Conservation (phyloP, 2,329 filamentous ascomycete genomes). For the Penicillium sp. region DNA sequence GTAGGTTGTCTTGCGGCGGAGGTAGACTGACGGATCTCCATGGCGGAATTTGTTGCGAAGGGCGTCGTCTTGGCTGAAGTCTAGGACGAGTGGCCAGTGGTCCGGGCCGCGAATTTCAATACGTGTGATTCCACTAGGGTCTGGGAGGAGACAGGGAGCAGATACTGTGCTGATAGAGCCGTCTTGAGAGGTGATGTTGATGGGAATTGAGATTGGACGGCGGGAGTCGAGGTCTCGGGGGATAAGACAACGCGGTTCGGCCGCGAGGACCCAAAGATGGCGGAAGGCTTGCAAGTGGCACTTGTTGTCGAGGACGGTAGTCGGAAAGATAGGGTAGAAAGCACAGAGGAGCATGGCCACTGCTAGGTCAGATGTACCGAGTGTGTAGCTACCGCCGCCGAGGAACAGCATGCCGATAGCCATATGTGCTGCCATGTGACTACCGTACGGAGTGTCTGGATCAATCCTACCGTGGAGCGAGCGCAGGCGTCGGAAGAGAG, state of each 20-base stretch:
- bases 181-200: slow-evolving; percentile 61
- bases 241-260: slow-evolving; percentile 84
- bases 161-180: slow-evolving; percentile 37
- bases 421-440: slow-evolving; percentile 87
- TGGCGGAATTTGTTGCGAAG: slow-evolving; percentile 63
- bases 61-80: slow-evolving; percentile 63
- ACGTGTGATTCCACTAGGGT: slow-evolving; percentile 38
- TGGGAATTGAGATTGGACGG: slow-evolving; percentile 70
- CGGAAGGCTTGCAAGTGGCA: slow-evolving; percentile 94
- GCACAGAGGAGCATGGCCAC: slow-evolving; percentile 82
- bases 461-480: slow-evolving; percentile 85
- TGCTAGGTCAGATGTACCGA: slow-evolving; percentile 83
- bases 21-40: slow-evolving; percentile 68
- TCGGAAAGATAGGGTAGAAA: slow-evolving; percentile 92
- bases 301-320: slow-evolving; percentile 85
- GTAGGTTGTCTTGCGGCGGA: slow-evolving; percentile 67
- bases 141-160: slow-evolving; percentile 58
- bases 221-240: slow-evolving; percentile 82
- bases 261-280: slow-evolving; percentile 94
- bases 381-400: slow-evolving; percentile 87
- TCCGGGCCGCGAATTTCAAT: slow-evolving; percentile 49
- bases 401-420: slow-evolving; percentile 89
- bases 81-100: slow-evolving; percentile 79
- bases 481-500: slow-evolving; percentile 79
- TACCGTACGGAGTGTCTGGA: slow-evolving; percentile 82